Evolutionary conservation across 2,329 filamentous ascomycete species (phyloP).

Genomic region (Fusarium sp.): DNA sequence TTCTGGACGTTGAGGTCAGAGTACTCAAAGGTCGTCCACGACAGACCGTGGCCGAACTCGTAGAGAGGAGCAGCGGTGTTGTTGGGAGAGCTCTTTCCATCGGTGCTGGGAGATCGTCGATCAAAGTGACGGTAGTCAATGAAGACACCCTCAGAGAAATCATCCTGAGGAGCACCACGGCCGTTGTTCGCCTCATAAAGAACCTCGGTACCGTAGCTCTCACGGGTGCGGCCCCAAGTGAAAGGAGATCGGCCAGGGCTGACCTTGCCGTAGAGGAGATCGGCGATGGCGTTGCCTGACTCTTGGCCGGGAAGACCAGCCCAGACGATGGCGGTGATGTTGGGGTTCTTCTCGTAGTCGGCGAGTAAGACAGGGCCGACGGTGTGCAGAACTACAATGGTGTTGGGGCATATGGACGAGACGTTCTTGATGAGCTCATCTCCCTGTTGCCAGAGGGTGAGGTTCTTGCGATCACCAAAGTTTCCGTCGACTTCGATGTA

Average conservation of each 20-base stretch:
- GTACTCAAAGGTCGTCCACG: slow-evolving; percentile 81
- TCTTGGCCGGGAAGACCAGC: slow-evolving; percentile 85
- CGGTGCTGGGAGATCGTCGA: slow-evolving; percentile 52
- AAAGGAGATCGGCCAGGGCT: slow-evolving; percentile 84
- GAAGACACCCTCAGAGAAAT: slow-evolving; percentile 80
- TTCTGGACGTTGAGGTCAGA: slow-evolving; percentile 69
- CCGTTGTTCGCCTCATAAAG: slow-evolving; percentile 75
- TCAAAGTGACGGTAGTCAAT: slow-evolving; percentile 79
- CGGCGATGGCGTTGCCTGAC: slow-evolving; percentile 78
- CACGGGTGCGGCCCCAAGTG: slow-evolving; percentile 74
- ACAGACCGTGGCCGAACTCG: slow-evolving; percentile 83
- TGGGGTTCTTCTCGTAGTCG: slow-evolving; percentile 77
- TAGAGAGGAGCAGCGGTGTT: slow-evolving; percentile 67
- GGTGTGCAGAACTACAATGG: slow-evolving; percentile 89
- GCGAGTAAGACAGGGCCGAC: slow-evolving; percentile 80
- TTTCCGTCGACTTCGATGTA: slow-evolving; percentile 86
- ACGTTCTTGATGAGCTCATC: slow-evolving; percentile 85
- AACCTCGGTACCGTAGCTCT: slow-evolving; percentile 75
- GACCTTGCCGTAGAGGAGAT: slow-evolving; percentile 83
- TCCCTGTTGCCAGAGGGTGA: slow-evolving; percentile 86
- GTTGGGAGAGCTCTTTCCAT: slow-evolving; percentile 22
- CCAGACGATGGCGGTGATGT: slow-evolving; percentile 85
- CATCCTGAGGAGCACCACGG: slow-evolving; percentile 69
- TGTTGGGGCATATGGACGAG: slow-evolving; percentile 81
- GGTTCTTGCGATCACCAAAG: slow-evolving; percentile 87